Percentiles rank a stretch among this genome's conserved stretches.
Evolutionary conservation across 495 filamentous ascomycete genomes (phyloP).

Genomic region (Penicillium arizonense): DNA sequence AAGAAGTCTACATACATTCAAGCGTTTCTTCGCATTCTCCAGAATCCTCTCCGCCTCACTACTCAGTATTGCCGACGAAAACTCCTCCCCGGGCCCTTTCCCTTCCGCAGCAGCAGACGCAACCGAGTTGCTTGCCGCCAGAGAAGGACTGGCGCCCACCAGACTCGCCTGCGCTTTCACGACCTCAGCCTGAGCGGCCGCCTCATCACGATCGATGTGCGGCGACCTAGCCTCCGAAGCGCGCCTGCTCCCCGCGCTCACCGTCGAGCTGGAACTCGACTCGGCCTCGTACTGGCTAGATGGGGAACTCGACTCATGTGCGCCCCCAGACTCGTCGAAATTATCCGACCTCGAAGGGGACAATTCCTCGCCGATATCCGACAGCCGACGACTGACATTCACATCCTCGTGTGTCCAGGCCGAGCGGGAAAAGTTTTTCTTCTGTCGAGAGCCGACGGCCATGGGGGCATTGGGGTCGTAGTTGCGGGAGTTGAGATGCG

Average conservation of each 20-base stretch:
- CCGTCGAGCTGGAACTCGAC: conserved; percentile 40
- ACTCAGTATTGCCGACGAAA: conserved; percentile 73
- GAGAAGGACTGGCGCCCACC: not conserved
- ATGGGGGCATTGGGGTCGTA: conserved; percentile 16
- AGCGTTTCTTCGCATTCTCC: conserved; percentile 82
- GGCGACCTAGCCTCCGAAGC: conserved; percentile 14
- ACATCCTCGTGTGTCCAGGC: conserved; percentile 52
- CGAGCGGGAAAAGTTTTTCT: conserved; percentile 42
- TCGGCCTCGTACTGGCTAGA: conserved; percentile 2
- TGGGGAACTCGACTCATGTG: conserved; percentile 15
- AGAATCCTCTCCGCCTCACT: conserved; percentile 83
- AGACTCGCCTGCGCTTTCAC: conserved; percentile 5
- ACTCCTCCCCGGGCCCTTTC: conserved; percentile 45
- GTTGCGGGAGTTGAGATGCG: conserved; percentile 33
- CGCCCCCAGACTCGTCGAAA: conserved; percentile 10
- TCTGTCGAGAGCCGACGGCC: conserved; percentile 19
- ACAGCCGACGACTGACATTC: conserved; percentile 61
- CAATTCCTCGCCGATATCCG: conserved; percentile 68
- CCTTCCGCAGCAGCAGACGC: conserved; percentile 26
- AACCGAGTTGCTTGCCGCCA: conserved; percentile 13
- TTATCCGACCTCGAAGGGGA: conserved; percentile 27
- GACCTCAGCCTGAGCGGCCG: conserved; percentile 7
- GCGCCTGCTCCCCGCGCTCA: conserved; percentile 35
- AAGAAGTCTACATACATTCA: conserved; percentile 63
- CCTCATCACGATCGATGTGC: conserved; percentile 11